Percentiles rank a stretch among this genome's conserved stretches.
Conservation (phyloP, 2,329 filamentous ascomycete species). For the Blastomyces gilchristii region DNA sequence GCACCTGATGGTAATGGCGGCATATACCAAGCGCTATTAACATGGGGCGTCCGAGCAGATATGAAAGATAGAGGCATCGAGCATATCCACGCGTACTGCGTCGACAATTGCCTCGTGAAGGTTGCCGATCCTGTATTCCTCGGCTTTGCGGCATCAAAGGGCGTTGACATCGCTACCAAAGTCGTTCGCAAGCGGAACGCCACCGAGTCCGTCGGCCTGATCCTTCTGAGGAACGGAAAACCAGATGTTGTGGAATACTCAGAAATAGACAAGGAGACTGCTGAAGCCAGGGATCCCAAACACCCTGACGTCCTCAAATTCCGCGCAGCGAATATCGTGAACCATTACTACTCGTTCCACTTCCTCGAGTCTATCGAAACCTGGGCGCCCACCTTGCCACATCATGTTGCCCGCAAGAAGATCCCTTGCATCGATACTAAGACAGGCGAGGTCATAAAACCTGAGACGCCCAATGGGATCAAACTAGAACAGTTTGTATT, state of each 20-base stretch:
- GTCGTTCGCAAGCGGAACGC: conserved; percentile 98
- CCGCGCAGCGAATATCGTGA: conserved; percentile 97
- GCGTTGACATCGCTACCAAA: conserved; percentile 95
- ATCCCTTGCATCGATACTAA: conserved; percentile 74
- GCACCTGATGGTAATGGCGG: conserved; percentile 96
- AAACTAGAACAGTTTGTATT: conserved; percentile 99
- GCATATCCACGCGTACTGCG: conserved; percentile 96
- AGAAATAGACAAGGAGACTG: conserved; percentile 82
- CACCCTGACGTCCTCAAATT: conserved; percentile 79
- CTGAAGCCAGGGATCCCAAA: conserved; percentile 75
- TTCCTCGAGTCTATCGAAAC: conserved; percentile 85
- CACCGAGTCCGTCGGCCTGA: conserved; percentile 89
- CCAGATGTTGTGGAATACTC: conserved; percentile 98
- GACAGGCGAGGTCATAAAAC: conserved; percentile 73
- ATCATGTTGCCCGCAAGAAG: conserved; percentile 98
- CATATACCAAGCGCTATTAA: conserved; percentile 83
- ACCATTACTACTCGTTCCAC: conserved; percentile 96
- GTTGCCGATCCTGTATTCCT: conserved; percentile 96
- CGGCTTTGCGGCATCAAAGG: conserved; percentile 76
- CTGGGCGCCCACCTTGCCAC: conserved; percentile 77
- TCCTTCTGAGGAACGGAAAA: conserved; percentile 87
- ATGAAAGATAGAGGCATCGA: conserved; percentile 82
- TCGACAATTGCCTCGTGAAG: conserved; percentile 98
- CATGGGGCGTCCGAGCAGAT: conserved; percentile 69
- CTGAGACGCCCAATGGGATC: conserved; percentile 91